Percentiles rank a stretch among this genome's conserved stretches.
These are phyloP conservation scores for Aquilaria sinensis DNA, from an alignment of 345 rosid species.

Conservation along the genomic window DNA sequence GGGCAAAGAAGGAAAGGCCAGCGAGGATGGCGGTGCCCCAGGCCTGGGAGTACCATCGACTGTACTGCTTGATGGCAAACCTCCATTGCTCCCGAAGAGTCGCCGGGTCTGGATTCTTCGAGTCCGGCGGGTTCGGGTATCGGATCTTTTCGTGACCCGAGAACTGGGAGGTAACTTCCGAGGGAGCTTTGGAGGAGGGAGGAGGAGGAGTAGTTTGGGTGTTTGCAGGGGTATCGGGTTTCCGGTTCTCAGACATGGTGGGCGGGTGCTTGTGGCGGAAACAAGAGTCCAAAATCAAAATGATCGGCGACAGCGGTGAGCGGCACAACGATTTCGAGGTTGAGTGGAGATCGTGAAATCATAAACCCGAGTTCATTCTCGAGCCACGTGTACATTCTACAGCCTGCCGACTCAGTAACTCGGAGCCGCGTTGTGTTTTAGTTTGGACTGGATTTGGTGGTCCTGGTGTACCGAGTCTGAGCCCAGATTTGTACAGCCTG, in stretches of 20 bases:
- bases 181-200: slow-evolving; percentile 11
- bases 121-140: slow-evolving; percentile 61
- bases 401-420: no score
- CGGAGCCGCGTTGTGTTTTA: no score
- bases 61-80: slow-evolving; percentile 68
- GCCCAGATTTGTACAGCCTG: no score
- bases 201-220: background rate
- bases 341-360: no score
- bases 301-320: no score
- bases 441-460: no score
- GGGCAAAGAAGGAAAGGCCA: slow-evolving; percentile 70
- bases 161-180: slow-evolving; percentile 22
- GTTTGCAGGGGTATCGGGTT: slow-evolving; percentile 7
- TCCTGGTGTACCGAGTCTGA: no score
- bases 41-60: slow-evolving; percentile 78
- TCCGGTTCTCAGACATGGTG: slow-evolving; percentile 15
- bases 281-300: no score
- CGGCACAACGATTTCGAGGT: no score
- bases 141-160: slow-evolving; percentile 32
- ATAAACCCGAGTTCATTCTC: no score
- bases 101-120: slow-evolving; percentile 59
- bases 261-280: background rate
- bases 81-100: slow-evolving; percentile 86
- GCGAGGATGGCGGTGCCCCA: slow-evolving; percentile 95
- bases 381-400: no score